Evolutionary conservation across 2,329 filamentous ascomycete species (phyloP).

Genomic region (Aphanocladium album): DNA sequence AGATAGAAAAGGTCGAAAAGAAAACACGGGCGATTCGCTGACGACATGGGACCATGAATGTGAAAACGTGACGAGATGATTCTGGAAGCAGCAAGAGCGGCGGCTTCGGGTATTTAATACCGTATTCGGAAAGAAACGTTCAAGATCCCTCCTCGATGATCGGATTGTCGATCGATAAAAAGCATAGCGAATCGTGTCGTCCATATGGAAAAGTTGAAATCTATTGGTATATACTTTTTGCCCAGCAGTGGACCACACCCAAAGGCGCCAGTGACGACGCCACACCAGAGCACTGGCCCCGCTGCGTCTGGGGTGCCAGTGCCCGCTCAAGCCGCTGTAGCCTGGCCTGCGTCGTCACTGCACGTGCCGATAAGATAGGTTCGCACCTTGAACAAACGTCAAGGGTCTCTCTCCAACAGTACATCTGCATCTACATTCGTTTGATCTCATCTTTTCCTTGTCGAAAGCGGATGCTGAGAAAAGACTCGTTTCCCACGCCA

Average conservation of each 20-base stretch:
- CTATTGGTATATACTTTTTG: not conserved
- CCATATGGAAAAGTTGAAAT: not conserved
- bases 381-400: not conserved
- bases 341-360: not conserved
- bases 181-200: not conserved
- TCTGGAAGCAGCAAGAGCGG: not conserved
- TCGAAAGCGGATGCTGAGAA: not conserved
- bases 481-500: not conserved
- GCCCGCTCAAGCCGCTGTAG: not conserved
- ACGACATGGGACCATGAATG: not conserved
- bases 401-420: not conserved
- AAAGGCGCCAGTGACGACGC: not conserved
- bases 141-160: not conserved
- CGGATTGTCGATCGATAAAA: not conserved
- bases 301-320: not conserved
- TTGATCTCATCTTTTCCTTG: not conserved
- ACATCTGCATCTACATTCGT: not conserved
- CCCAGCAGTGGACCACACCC: not conserved
- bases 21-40: too few species aligned
- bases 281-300: not conserved
- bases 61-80: not conserved
- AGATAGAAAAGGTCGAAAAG: not conserved
- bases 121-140: not conserved
- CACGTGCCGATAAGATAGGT: conserved; percentile 13
- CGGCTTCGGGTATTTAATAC: not conserved